These are phyloP conservation scores for Verruconis gallopava DNA, from an alignment of 2,329 filamentous ascomycete genomes.

Conservation along the genomic window DNA sequence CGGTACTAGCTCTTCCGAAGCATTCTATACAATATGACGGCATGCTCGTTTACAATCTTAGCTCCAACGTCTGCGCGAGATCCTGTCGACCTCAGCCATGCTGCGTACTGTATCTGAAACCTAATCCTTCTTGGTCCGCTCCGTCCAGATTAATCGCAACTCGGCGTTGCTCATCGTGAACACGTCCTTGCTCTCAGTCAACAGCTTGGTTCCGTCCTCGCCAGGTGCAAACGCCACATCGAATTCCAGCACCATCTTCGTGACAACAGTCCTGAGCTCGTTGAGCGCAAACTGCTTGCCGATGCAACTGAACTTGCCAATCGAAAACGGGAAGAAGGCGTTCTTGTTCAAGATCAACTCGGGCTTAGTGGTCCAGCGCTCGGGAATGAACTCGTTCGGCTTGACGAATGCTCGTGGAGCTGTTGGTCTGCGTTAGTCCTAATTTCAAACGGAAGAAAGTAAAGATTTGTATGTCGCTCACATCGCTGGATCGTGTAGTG, in stretches of 20 bases:
- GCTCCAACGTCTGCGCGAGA: no score
- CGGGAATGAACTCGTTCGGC: slow-evolving; percentile 13
- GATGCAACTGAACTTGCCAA: slow-evolving; percentile 10
- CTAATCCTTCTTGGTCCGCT: slow-evolving; percentile 1
- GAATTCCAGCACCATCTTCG: slow-evolving; percentile 3
- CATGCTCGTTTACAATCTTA: no score
- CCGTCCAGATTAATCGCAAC: slow-evolving; percentile 9
- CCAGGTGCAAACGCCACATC: slow-evolving; percentile 4
- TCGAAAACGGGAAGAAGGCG: slow-evolving; percentile 4
- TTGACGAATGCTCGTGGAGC: slow-evolving; percentile 13
- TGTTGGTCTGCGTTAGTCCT: not conserved
- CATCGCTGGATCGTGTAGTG: slow-evolving; percentile 13
- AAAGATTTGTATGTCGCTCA: no score
- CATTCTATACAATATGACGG: no score
- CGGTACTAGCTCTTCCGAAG: no score
- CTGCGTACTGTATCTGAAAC: no score
- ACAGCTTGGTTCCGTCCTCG: slow-evolving; percentile 19
- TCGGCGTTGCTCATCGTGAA: slow-evolving; percentile 19
- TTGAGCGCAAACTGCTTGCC: slow-evolving; percentile 9
- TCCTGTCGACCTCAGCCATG: no score
- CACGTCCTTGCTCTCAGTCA: slow-evolving; percentile 23
- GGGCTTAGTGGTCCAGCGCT: slow-evolving; percentile 13
- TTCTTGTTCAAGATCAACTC: slow-evolving; percentile 9
- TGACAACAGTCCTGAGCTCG: slow-evolving; percentile 4
- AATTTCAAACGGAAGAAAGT: slow-evolving; percentile 9